A percentile compares a stretch with the other conserved stretches of the same genome.
phyloP scores from a whole-genome alignment of 768 basidiomycete genomes.

The Gloeopeniophorella convolvens region DNA sequence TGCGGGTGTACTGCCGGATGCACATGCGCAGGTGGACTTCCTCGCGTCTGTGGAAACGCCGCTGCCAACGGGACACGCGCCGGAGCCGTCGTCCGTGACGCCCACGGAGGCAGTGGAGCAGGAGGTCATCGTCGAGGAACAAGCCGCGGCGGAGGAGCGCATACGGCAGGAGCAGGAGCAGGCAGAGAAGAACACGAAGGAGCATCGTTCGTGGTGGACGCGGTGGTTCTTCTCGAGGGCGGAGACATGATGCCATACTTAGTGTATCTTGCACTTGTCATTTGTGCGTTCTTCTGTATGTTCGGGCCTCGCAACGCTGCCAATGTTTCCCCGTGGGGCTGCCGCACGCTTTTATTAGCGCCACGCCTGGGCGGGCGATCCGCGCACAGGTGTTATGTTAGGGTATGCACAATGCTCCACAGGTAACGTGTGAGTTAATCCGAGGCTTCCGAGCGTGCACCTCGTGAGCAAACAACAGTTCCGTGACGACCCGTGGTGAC shows the following conservation, averaged over 20 bases:
- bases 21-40: conserved; percentile 40
- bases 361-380: too few species aligned
- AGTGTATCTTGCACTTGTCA: not conserved
- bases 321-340: too few species aligned
- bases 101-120: conserved; percentile 57
- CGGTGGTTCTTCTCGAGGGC: conserved; percentile 58
- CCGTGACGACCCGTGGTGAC: not conserved
- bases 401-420: too few species aligned
- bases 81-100: conserved; percentile 20
- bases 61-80: not conserved
- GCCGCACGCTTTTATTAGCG: too few species aligned
- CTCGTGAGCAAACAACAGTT: not conserved
- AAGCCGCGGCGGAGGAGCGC: conserved; percentile 45
- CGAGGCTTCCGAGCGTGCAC: not conserved
- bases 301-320: not conserved
- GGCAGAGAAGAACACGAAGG: conserved; percentile 35
- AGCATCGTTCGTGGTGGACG: conserved; percentile 52
- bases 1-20: conserved; percentile 34
- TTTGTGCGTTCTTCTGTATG: not conserved
- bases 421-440: not conserved
- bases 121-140: conserved; percentile 68
- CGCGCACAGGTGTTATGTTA: too few species aligned
- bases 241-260: conserved; percentile 5
- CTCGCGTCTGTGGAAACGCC: not conserved
- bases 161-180: conserved; percentile 51